These are phyloP conservation scores for Phytophthora ramorum DNA, from an alignment of 352 stramenopile species.

Conservation along the genomic window DNA sequence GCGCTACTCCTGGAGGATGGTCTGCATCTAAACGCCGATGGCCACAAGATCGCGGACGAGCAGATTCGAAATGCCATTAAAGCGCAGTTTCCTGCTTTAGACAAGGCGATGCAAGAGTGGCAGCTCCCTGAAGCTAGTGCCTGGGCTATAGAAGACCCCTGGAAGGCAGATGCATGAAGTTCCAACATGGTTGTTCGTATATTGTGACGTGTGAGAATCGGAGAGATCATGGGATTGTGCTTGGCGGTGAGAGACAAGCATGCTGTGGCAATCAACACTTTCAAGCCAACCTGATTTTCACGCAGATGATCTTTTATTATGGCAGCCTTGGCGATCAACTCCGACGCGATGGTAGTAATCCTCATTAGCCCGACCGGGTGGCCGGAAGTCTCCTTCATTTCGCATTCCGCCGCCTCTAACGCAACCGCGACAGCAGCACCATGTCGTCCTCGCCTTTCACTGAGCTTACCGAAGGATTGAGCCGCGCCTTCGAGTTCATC, in stretches of 20 bases:
- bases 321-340: neutral
- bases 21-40: constrained; percentile 50
- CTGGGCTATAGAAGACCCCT: constrained; percentile 15
- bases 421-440: constrained; percentile 5
- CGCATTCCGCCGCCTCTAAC: neutral
- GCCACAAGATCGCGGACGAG: constrained; percentile 50
- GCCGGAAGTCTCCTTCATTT: constrained; percentile 11
- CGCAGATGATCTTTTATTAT: neutral
- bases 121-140: constrained; percentile 21
- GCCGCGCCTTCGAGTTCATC: constrained; percentile 44
- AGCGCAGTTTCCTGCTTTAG: constrained; percentile 18
- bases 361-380: neutral
- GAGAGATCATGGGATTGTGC: neutral
- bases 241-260: neutral
- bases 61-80: constrained; percentile 36
- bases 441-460: constrained; percentile 23
- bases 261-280: neutral
- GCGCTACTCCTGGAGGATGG: constrained; percentile 49
- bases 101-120: constrained; percentile 2
- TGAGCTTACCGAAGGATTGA: constrained; percentile 27
- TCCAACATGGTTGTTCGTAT: too few species aligned
- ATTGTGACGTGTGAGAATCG: neutral
- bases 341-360: neutral
- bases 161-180: neutral
- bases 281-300: neutral